Base-by-base conservation (phyloP, 768 basidiomycete species). In the Psilocybe cubensis region DNA sequence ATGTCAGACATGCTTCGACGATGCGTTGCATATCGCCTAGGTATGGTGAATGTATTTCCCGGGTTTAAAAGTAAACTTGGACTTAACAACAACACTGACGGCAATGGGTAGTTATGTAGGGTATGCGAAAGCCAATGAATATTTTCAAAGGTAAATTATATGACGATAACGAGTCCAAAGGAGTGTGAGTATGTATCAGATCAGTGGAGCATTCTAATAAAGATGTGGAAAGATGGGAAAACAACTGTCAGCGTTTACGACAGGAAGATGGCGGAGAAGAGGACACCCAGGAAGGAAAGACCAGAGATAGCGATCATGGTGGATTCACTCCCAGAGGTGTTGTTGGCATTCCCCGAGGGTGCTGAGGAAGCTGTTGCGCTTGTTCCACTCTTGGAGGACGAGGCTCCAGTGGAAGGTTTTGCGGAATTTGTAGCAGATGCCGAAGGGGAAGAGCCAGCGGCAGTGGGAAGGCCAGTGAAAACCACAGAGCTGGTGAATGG, bases 241-340 rank as follows among this genome's bases (percentile, higher is more conserved):
- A 21, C 8, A 44, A 11, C 3, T 24, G 11, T 7, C 11, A 14
- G 18, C 42, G 14, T 20, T 51, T 40, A 51, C 24, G 50, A 35
- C 10, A 51, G 35, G 50, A 51, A 51, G 23, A 51, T 23, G 20
- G 50, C 50, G 33, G 50, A 35, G 50, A 51, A 51, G 17, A 40
- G 28, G 17, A 51, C 50, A 23, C 50, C 33, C 20, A 51, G 24
- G 14, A 40, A 1, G 6, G 18, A 23, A 14, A 51, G 33, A 35
- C 50, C 38, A 38, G 50, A 51, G 25, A 48, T 28, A 9, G 42
- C 23, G 24, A 38, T 9, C 33, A 40, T 25, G 33, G 35, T 24
- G 5, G 23, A 14, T 11, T 40, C 50, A 17, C 31, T 38, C 17
- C 50, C 35, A 9, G 31, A 24, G 35, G 12, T 24, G 5, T 4